phyloP scores from a whole-genome alignment of 176 grass and related monocot species.

The Rhynchospora tenuis region DNA sequence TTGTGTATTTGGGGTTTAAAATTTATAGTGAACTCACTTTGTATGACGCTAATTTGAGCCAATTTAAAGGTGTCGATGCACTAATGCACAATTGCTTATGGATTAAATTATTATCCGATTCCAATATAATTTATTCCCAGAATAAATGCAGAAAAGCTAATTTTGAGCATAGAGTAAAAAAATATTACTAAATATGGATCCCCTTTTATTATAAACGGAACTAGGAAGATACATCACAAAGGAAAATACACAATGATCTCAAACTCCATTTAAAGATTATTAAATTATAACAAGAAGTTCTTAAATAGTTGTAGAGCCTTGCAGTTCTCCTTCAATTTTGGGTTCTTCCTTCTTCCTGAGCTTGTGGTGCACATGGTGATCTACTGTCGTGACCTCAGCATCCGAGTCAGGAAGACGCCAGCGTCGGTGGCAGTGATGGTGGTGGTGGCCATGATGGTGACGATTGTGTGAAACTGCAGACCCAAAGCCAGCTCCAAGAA shows the following conservation, averaged over 20 bases:
- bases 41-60: neutral
- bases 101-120: neutral
- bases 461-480: neutral
- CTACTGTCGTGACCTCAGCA: neutral
- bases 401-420: constrained; percentile 6
- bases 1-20: too few relatives aligned
- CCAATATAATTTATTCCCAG: neutral
- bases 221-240: neutral
- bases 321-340: constrained; percentile 3
- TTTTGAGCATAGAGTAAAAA: neutral
- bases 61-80: neutral
- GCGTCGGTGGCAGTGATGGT: neutral
- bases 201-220: neutral
- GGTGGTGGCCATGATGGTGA: neutral
- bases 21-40: neutral
- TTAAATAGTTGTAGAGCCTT: constrained; percentile 1
- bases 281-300: neutral
- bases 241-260: neutral
- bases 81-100: too few relatives aligned
- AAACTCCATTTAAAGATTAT: neutral
- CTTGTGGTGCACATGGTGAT: neutral
- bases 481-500: constrained; percentile 12
- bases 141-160: neutral
- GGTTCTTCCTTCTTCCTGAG: constrained; percentile 19
- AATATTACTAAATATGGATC: neutral